These are phyloP conservation scores for Diospyros kaki DNA, from an alignment of 148 eudicot species.

Conservation along the genomic window DNA sequence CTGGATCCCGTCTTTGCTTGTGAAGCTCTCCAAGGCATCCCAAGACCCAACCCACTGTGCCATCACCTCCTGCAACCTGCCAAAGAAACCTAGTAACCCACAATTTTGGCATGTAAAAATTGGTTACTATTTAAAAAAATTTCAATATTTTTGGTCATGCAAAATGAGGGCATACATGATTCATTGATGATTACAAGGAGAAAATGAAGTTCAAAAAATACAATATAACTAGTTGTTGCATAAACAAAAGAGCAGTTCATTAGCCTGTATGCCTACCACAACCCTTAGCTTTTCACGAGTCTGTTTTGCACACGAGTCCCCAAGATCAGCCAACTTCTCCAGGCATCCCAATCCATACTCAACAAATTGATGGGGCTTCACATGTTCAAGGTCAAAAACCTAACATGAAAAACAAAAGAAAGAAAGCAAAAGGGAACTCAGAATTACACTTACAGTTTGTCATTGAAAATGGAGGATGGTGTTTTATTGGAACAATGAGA, in stretches of 20 bases:
- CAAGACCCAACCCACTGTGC: constrained; percentile 88
- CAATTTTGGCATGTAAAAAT: neutral
- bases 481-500: neutral
- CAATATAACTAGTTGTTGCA: neutral
- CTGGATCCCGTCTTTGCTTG: constrained; percentile 55
- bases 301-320: constrained; percentile 65
- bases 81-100: constrained; percentile 4
- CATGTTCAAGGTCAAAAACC: constrained; percentile 70
- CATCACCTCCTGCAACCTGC: constrained; percentile 97
- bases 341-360: constrained; percentile 75
- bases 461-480: neutral
- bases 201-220: neutral
- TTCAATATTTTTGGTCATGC: too few species aligned
- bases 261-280: constrained; percentile 48
- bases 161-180: neutral
- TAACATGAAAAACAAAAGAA: constrained; percentile 18
- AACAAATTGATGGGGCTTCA: constrained; percentile 79
- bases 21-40: constrained; percentile 82
- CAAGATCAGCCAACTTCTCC: constrained; percentile 64
- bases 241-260: constrained; percentile 5
- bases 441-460: neutral
- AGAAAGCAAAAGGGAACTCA: neutral
- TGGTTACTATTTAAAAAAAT: neutral
- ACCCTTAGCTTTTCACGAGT: constrained; percentile 66
- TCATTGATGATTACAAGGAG: neutral